Base-by-base conservation (phyloP, 164 flowering plant genomes). In the Vitis cinerea region DNA sequence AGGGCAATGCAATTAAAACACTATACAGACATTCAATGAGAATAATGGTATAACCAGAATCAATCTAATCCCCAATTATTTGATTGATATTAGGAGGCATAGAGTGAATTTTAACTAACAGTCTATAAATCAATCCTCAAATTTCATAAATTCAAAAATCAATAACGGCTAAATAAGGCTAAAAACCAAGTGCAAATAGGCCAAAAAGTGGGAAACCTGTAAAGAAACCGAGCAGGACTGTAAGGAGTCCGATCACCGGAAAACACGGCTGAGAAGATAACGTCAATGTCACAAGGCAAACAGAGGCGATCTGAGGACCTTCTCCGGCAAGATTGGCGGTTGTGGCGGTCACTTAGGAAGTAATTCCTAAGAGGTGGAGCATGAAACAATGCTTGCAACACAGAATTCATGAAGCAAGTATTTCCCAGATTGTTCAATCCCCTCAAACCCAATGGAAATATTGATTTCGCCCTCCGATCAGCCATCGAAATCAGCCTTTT, bases 321-420 rank as follows among this genome's bases (percentile, higher is more conserved):
- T 66, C 65, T 81, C 62, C 74, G 66, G 73, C 90, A 86, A 27
- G 62, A 73, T 57, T 79, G 72, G 3, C 73, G 79, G 50, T 71
- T 69, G 61, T 86, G 92, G 71, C 76, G 75, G 65, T 76, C 83
- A 65, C 75, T 74, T 51, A 88, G 77, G 71, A 86, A 88, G 75
- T 86, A 84, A 73, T 83, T 83, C 73, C 83, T 80, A 64, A 88
- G 67, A 51, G 90, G 92, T 3, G 90, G 86, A 3, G 87, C 74
- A 67, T 88, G 92, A 60, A 88, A 82, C 79, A 88, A 77, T 9
- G 84, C 89, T 67, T 88, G 92, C 80, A 88, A 73, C 63, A 88
- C 85, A 47, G 89, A 85, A 58, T 88, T 88, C 92, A 88, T 86
- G 64, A 88, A 88, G 73, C 92, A 88, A 68, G 92, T 88, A 64